Evolutionary conservation across 371 early-diverging fungal species (phyloP).

Genomic region (Globomyces sp.): DNA sequence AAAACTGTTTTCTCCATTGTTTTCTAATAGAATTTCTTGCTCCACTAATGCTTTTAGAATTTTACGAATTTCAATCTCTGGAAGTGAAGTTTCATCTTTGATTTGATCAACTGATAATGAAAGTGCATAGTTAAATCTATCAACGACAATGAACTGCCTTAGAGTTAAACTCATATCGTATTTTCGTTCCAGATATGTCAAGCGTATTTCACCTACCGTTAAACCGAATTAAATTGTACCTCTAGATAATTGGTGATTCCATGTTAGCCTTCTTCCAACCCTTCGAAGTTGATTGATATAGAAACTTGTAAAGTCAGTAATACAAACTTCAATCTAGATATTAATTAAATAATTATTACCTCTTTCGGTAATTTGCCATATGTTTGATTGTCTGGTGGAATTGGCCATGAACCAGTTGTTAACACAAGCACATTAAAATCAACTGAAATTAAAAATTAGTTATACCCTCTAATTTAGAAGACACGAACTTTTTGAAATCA

Average conservation of each 20-base stretch:
- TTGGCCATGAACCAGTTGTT: slow-evolving; percentile 90
- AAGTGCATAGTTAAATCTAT: slow-evolving; percentile 64
- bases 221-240: slow-evolving; percentile 63
- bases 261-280: slow-evolving; percentile 77
- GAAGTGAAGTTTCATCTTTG: slow-evolving; percentile 32
- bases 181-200: slow-evolving; percentile 52
- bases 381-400: slow-evolving; percentile 55
- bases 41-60: slow-evolving; percentile 54
- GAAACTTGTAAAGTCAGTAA: slow-evolving; percentile 70
- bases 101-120: slow-evolving; percentile 55
- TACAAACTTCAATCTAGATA: slow-evolving; percentile 62
- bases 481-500: slow-evolving; percentile 49
- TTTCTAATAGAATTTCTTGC: not conserved
- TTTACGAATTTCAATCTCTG: slow-evolving; percentile 52
- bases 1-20: not conserved
- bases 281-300: slow-evolving; percentile 64
- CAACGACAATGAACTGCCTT: slow-evolving; percentile 71
- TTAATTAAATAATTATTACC: slow-evolving; percentile 7
- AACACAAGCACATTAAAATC: slow-evolving; percentile 75
- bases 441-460: slow-evolving; percentile 39
- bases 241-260: slow-evolving; percentile 71
- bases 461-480: too few relatives aligned
- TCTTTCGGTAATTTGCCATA: slow-evolving; percentile 13
- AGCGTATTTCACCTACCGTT: slow-evolving; percentile 17
- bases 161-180: slow-evolving; percentile 82